Evolutionary conservation across 805 yeast species (phyloP).

Genomic region (Candida arabinofermentans): DNA sequence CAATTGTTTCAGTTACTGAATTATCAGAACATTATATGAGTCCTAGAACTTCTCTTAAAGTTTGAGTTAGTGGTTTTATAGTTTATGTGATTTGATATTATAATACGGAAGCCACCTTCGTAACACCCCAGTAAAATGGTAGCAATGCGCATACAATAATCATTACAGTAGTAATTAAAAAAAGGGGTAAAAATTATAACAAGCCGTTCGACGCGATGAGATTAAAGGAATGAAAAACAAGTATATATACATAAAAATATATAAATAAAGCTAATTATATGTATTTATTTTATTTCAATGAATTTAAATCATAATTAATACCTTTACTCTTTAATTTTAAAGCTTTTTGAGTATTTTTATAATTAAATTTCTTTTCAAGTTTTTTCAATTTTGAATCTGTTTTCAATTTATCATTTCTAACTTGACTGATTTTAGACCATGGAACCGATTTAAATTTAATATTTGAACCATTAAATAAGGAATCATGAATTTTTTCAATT

Average conservation of each 20-base stretch:
- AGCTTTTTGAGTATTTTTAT: slow-evolving; percentile 40
- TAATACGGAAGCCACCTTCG: no score
- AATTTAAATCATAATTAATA: slow-evolving; percentile 42
- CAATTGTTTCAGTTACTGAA: no score
- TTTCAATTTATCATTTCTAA: slow-evolving; percentile 54
- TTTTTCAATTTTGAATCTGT: slow-evolving; percentile 52
- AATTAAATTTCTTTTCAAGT: slow-evolving; percentile 43
- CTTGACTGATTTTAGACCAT: slow-evolving; percentile 50
- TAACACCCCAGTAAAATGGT: no score
- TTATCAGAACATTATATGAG: no score
- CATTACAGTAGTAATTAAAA: no score
- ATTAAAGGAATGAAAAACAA: neutral
- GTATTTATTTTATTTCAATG: slow-evolving; percentile 12
- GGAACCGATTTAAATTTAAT: slow-evolving; percentile 55
- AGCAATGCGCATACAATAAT: no score
- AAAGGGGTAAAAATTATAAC: no score
- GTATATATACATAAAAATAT: neutral
- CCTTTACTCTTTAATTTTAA: slow-evolving; percentile 52
- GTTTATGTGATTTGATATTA: no score
- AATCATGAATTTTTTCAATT: slow-evolving; percentile 49
- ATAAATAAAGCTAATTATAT: neutral
- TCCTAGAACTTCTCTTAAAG: no score
- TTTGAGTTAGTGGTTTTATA: no score
- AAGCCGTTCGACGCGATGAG: no score
- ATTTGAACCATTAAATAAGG: slow-evolving; percentile 56